phyloP scores from a whole-genome alignment of 441 rosid genomes.

The Corymbia calophylla region DNA sequence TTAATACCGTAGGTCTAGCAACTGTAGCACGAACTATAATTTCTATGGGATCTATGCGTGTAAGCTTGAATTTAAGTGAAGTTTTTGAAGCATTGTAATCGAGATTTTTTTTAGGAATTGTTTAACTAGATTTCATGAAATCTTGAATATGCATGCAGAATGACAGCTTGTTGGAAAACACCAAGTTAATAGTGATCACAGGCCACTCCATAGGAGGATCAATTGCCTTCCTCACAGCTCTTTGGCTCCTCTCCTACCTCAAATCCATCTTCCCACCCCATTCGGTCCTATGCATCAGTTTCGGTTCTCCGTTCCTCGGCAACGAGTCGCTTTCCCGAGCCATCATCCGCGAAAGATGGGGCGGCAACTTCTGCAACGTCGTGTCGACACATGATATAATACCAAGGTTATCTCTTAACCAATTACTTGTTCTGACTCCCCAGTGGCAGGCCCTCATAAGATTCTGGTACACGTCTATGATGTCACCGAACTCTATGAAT shows the following conservation, averaged over 20 bases:
- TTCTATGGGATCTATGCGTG: too few relatives aligned
- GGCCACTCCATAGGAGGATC: slow-evolving; percentile 78
- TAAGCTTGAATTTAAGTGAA: too few relatives aligned
- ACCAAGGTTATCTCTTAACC: slow-evolving; percentile 47
- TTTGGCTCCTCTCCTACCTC: slow-evolving; percentile 55
- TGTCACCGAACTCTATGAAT: not conserved
- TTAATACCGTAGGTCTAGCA: too few relatives aligned
- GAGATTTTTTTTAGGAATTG: too few relatives aligned
- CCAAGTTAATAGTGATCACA: slow-evolving; percentile 53
- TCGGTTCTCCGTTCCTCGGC: slow-evolving; percentile 73
- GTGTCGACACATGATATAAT: slow-evolving; percentile 52
- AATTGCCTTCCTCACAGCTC: slow-evolving; percentile 54
- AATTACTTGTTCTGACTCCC: slow-evolving; percentile 2
- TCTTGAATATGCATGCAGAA: slow-evolving; percentile 22
- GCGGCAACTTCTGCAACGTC: slow-evolving; percentile 59
- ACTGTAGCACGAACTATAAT: too few relatives aligned
- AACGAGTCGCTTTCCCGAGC: slow-evolving; percentile 49
- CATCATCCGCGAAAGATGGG: slow-evolving; percentile 46
- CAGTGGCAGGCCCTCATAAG: slow-evolving; percentile 15
- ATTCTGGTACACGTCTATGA: slow-evolving; percentile 23
- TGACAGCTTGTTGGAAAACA: slow-evolving; percentile 8
- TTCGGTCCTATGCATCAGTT: slow-evolving; percentile 59
- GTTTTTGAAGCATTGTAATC: too few relatives aligned
- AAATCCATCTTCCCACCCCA: slow-evolving; percentile 3
- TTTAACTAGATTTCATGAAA: not conserved